Evolutionary conservation across 73 alveolate species (phyloP).

Genomic region (Blepharisma stoltei): DNA sequence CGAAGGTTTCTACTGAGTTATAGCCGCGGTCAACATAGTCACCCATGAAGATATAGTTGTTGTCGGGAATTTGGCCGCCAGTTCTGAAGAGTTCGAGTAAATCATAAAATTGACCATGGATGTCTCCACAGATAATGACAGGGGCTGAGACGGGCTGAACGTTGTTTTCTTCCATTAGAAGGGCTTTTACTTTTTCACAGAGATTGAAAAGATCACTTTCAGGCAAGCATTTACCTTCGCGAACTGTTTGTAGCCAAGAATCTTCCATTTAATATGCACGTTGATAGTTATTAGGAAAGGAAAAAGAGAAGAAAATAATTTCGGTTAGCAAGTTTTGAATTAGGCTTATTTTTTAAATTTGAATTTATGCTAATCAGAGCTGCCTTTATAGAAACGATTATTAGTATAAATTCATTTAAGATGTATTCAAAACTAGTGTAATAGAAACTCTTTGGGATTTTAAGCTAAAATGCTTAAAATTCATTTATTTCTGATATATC

Average conservation of each 20-base stretch:
- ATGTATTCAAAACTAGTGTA: constrained; percentile 8
- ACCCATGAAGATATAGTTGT: constrained; percentile 77
- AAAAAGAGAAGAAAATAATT: constrained; percentile 56
- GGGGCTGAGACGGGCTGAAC: constrained; percentile 96
- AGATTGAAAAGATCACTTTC: constrained; percentile 81
- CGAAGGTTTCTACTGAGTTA: constrained; percentile 48
- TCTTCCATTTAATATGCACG: constrained; percentile 68
- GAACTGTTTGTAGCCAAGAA: constrained; percentile 67
- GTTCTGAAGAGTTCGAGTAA: constrained; percentile 67
- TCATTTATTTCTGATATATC: no score
- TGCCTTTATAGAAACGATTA: constrained; percentile 49
- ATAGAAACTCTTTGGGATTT: constrained; percentile 27
- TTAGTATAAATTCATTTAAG: constrained; percentile 26
- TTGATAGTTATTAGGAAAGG: constrained; percentile 65
- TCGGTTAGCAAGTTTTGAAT: constrained; percentile 73
- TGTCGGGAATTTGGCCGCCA: constrained; percentile 70
- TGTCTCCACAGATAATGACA: constrained; percentile 96
- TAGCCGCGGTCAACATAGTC: constrained; percentile 90
- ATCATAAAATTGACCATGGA: constrained; percentile 96
- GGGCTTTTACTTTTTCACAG: constrained; percentile 87
- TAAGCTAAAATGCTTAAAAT: background rate
- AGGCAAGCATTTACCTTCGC: constrained; percentile 70
- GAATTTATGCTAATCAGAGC: constrained; percentile 57
- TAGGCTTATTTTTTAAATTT: constrained; percentile 69
- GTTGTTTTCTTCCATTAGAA: constrained; percentile 86